Conservation (phyloP, 306 rosid genomes). For the Cicer yamashitae region DNA sequence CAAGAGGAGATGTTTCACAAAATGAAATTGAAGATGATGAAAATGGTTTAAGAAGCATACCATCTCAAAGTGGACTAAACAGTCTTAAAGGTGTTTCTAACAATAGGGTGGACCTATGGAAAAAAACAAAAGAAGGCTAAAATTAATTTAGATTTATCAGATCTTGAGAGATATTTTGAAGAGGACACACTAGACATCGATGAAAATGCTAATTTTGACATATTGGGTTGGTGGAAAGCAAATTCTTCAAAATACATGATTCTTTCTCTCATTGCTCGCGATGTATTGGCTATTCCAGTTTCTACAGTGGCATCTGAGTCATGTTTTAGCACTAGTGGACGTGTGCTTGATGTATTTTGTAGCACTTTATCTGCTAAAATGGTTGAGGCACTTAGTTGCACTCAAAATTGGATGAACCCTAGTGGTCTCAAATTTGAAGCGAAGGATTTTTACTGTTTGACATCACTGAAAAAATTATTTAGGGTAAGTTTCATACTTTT, state of each 20-base stretch:
- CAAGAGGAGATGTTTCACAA: no score
- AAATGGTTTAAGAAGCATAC: no score
- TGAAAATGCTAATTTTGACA: slow-evolving; percentile 1
- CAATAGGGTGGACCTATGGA: no score
- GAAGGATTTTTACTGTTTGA: no score
- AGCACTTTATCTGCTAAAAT: no score
- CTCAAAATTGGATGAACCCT: not conserved
- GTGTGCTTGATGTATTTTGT: not conserved
- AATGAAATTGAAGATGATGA: no score
- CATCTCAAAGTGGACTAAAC: no score
- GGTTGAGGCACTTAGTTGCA: not conserved
- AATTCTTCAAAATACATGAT: not conserved
- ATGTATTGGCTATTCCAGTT: not conserved
- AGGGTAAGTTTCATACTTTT: no score
- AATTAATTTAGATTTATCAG: not conserved
- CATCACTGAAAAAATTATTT: no score
- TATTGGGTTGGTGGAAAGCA: not conserved
- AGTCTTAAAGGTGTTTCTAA: no score
- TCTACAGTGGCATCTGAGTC: not conserved
- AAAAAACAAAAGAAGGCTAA: not conserved
- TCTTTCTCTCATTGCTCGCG: not conserved
- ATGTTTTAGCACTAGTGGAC: not conserved
- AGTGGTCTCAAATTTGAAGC: not conserved
- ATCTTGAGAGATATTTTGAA: not conserved
- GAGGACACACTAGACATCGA: not conserved